Conservation (phyloP, 176 grass and related monocot species). For the Saccharum spontaneum region DNA sequence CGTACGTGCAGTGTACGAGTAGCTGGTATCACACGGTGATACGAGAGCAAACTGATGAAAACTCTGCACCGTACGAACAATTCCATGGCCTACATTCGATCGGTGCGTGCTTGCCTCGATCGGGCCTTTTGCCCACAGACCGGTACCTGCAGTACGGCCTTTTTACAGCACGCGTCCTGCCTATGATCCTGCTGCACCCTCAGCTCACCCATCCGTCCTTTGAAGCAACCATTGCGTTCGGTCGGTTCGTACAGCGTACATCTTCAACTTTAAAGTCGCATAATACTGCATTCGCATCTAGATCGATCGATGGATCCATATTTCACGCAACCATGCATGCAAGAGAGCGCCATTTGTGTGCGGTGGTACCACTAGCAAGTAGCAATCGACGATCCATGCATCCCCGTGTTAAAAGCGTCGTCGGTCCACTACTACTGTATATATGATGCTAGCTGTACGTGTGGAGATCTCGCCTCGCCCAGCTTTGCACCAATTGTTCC, state of each 20-base stretch:
- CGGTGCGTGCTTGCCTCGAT: neutral
- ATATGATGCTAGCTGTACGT: neutral
- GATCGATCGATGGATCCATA: neutral
- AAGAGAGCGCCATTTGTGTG: neutral
- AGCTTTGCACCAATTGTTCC: slow-evolving; percentile 5
- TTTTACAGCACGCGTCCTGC: slow-evolving; percentile 26
- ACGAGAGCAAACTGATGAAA: neutral
- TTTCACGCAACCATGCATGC: neutral
- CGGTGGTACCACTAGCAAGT: slow-evolving; percentile 25
- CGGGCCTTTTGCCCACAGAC: neutral
- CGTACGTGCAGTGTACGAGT: no score
- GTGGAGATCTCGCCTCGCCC: neutral
- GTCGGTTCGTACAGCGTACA: slow-evolving; percentile 14
- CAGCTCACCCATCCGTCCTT: neutral
- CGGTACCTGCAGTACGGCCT: neutral
- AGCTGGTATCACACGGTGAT: neutral
- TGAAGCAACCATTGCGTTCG: slow-evolving; percentile 21
- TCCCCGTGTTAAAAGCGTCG: slow-evolving; percentile 5
- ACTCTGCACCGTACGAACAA: neutral
- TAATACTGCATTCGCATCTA: neutral
- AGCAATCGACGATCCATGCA: neutral
- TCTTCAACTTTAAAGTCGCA: slow-evolving; percentile 6
- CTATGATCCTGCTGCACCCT: neutral
- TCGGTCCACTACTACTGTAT: neutral
- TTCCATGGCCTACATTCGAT: neutral